These are phyloP conservation scores for Leptomonas seymouri DNA, from an alignment of 208 protist species.

Conservation along the genomic window DNA sequence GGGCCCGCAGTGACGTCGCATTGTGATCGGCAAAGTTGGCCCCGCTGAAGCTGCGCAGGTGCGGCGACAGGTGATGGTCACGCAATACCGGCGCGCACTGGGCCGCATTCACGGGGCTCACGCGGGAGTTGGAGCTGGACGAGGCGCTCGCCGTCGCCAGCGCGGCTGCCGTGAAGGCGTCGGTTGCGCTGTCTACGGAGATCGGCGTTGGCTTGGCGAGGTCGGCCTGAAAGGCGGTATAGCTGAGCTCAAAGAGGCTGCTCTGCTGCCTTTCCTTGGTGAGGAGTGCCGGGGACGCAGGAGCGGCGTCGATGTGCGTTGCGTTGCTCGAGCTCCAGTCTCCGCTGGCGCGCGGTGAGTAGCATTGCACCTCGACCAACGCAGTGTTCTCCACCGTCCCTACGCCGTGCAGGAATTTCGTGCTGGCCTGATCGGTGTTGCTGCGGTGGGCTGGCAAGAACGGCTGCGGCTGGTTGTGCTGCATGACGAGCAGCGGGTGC, in stretches of 20 bases:
- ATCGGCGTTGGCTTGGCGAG: slow-evolving; percentile 7
- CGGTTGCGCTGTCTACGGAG: slow-evolving; percentile 4
- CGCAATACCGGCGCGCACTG: not conserved
- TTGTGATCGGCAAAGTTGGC: slow-evolving; percentile 10
- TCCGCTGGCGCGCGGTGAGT: slow-evolving; percentile 9
- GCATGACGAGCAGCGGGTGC: too few relatives aligned
- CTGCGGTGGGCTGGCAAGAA: not conserved
- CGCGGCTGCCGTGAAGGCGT: slow-evolving; percentile 4
- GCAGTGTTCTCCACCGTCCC: slow-evolving; percentile 13
- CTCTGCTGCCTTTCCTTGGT: slow-evolving; percentile 11
- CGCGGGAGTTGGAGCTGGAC: not conserved
- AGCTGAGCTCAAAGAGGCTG: slow-evolving; percentile 25
- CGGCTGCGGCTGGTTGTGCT: not conserved
- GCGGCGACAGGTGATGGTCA: slow-evolving; percentile 3
- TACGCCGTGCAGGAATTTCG: slow-evolving; percentile 2
- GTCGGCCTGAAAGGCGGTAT: slow-evolving; percentile 22
- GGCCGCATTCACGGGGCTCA: not conserved
- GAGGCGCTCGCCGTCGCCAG: not conserved
- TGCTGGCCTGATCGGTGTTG: not conserved
- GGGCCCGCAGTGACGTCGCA: not conserved
- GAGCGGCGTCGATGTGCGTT: slow-evolving; percentile 3
- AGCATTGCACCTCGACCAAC: slow-evolving; percentile 1
- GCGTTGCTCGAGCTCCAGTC: slow-evolving; percentile 15
- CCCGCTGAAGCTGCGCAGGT: not conserved
- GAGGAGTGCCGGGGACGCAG: not conserved